Base-by-base conservation (phyloP, 2,329 filamentous ascomycete genomes). In the Talaromyces amestolkiae region DNA sequence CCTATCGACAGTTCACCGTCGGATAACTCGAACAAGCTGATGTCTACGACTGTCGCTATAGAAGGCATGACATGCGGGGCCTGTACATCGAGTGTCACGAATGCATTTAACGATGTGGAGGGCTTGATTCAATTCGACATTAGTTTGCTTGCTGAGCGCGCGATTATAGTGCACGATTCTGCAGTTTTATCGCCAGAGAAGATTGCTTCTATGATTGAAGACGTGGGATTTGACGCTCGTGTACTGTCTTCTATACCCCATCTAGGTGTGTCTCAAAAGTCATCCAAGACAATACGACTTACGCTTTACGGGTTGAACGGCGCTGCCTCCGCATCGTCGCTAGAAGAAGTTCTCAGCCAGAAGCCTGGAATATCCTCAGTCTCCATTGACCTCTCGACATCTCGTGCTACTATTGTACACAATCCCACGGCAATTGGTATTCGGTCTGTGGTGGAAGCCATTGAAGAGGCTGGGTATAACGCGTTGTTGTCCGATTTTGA, bases 21-120 rank as follows among this genome's bases (percentile, higher is more conserved):
- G 8, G 70, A 76, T 58, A 68, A 70, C 35, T 80, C 78, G 62
- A 66, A 75, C 8, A 77, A 76, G 31, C 69, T 72, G 3, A 83
- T 89, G 65, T 91, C 87, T 0, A 97, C 93, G 0, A 98, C 93
- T 0, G 85, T 99, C 19, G 88, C 91, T 4, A 91, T 99, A 63
- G 92, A 95, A 70, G 95, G 95, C 60, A 99, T 99, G 95, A 99
- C 95, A 1, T 98, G 95, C 75, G 94, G 94, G 24, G 92, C 95
- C 49, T 99, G 95, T 78, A 98, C 95, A 0, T 94, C 94, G 1
- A 93, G 94, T 6, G 88, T 98, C 1, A 91, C 97, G 73, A 85
- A 87, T 60, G 92, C 91, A 3, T 95, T 99, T 78, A 86, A 87
- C 70, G 86, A 85, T 68, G 79, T 94, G 1, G 87, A 91, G 10